These are phyloP conservation scores for Brassica rapa DNA, from an alignment of 345 rosid genomes.

Conservation along the genomic window DNA sequence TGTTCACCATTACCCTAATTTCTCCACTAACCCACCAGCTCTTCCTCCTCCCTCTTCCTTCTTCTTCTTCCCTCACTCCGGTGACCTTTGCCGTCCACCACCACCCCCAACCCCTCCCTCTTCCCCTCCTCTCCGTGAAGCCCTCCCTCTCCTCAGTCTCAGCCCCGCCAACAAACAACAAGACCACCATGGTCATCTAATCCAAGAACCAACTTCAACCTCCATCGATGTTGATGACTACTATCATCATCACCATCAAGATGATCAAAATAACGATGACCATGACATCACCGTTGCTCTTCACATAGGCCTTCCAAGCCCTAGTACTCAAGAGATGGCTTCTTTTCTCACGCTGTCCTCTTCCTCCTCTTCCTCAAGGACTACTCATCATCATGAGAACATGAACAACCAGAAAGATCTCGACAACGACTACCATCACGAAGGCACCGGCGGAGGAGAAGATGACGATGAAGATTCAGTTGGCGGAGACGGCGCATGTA, in stretches of 20 bases:
- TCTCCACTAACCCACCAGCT: constrained; percentile 37
- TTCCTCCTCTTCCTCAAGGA: constrained; percentile 46
- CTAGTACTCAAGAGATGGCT: constrained; percentile 77
- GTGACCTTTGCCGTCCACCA: constrained; percentile 24
- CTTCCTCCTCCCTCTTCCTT: constrained; percentile 28
- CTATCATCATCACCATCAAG: constrained; percentile 36
- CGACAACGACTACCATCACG: constrained; percentile 12
- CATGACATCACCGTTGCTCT: constrained; percentile 77
- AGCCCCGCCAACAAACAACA: constrained; percentile 62
- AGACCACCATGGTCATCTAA: constrained; percentile 23
- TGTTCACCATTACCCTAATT: constrained; percentile 49
- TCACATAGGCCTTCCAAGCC: constrained; percentile 90
- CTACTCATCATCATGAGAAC: constrained; percentile 32
- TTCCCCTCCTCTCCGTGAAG: constrained; percentile 87
- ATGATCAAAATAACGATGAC: constrained; percentile 36
- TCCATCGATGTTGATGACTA: constrained; percentile 45
- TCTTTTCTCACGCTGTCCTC: constrained; percentile 58
- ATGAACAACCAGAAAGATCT: constrained; percentile 28
- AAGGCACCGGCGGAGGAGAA: constrained; percentile 18
- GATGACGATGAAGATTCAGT: constrained; percentile 53
- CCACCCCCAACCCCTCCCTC: constrained; percentile 53
- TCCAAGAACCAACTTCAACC: constrained; percentile 37
- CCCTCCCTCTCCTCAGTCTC: constrained; percentile 72
- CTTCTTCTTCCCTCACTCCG: constrained; percentile 38
- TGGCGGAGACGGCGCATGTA: constrained; percentile 50